Evolutionary conservation across 2,329 filamentous ascomycete species (phyloP), one percentile per base, ranked within the genome.

Genomic region (Parafenestella ontariensis): DNA sequence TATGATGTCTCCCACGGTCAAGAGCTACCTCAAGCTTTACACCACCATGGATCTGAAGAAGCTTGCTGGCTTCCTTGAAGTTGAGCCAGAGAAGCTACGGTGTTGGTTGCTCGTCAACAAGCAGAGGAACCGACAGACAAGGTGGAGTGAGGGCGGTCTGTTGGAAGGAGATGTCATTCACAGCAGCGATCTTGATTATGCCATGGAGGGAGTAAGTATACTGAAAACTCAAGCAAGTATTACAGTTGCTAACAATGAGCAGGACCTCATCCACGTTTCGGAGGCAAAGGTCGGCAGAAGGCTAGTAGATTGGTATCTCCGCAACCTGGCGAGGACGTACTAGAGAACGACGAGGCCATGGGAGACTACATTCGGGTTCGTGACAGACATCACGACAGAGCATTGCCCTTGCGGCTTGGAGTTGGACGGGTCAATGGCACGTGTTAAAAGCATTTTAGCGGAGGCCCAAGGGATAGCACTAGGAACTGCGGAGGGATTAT

Each of bases 21-120:
- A 96, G 85, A 97, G 93, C 59, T 99, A 99, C 83, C 87, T 99
- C 66, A 95, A 96, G 77, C 89, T 99, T 52, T 99, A 99, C 87
- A 98, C 95, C 41, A 99, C 95, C 67, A 98, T 99, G 94, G 95
- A 99, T 73, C 84, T 99, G 61, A 95, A 94, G 83, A 99, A 99
- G 83, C 88, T 99, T 58, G 92, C 95, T 58, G 93, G 93, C 56
- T 99, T 99, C 87, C 85, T 99, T 50, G 95, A 98, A 71, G 92
- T 97, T 55, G 89, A 96, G 79, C 89, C 94, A n/a, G 95, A 98
- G 78, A 92, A 96, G 81, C 85, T 99, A 64, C 89, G 95, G 68
- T 90, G 90, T 56, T 96, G 92, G 90, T 83, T 99, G 58, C 82
- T 99, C 61, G 92, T 99, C 62, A 98, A 96, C 84, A 99, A 99